Evolutionary conservation across 371 early-diverging fungal species (phyloP), one percentile per base, ranked within the genome.

Genomic region (Fennellomyces sp.): DNA sequence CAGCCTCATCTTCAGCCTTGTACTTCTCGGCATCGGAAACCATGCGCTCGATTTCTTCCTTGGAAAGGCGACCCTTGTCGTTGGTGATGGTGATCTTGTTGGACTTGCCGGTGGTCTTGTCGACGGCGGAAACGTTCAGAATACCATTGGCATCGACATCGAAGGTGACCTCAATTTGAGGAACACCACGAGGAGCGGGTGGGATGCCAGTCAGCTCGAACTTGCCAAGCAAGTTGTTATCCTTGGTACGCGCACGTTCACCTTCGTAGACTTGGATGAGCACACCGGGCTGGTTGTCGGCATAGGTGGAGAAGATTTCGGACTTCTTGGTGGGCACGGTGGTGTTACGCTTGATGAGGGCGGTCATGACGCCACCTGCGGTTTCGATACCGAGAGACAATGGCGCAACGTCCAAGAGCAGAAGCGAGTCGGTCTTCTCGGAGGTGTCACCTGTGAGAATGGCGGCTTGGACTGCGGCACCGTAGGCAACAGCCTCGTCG

Each of bases 101-200:
- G 73, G 87, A 88, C 62, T 87, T 84, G 61, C 95, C 94, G 36
- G 96, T 95, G 64, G 89, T 87, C 85, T 90, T 91, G 83, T 97
- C 97, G 63, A 85, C 83, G 70, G 97, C 97, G 64, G 92, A 86
- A 65, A 97, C 96, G 77, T 93, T 95, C 63, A 94, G 84, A 74
- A 96, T 95, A 82, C 95, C 95, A 81, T 98, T 93, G 73, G 94
- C 93, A 78, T 97, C 96, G 38, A 95, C 75, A 73, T 96, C 96
- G 81, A 97, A 96, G 64, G 94, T 89, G 69, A 94, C 92, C 74
- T 93, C 93, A 60, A 98, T 90, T 75, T 93, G 91, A 61, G 98
- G 95, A 41, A 84, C 86, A 66, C 95, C 95, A 72, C 93, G 92
- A 33, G 95, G 94, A 67, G 93, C 91, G 47, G 95, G 94, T 50